Evolutionary conservation across 192 early-diverging fungal species (phyloP).

Genomic region (Entophlyctis helioformis): DNA sequence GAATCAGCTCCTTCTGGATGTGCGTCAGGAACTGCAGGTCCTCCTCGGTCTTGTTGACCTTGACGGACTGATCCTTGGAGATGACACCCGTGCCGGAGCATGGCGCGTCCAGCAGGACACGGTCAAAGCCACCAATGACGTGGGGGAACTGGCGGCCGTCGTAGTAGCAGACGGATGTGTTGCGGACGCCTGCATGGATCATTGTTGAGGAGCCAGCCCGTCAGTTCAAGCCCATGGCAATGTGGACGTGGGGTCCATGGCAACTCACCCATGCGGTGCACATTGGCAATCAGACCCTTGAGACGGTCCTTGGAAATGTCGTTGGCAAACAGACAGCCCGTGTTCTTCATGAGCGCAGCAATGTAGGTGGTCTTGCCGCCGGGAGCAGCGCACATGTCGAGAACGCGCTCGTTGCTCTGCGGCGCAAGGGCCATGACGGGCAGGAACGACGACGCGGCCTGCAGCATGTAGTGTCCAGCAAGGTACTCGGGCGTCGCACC

Average conservation of each 20-base stretch:
- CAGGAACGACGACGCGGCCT: constrained; percentile 94
- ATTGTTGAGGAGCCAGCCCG: no score
- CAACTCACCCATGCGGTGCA: constrained; percentile 81
- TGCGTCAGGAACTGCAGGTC: constrained; percentile 89
- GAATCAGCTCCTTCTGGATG: constrained; percentile 90
- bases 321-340: constrained; percentile 93
- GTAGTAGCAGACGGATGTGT: constrained; percentile 87
- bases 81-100: constrained; percentile 98
- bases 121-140: constrained; percentile 95
- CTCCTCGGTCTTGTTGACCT: constrained; percentile 83
- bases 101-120: constrained; percentile 95
- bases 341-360: constrained; percentile 87
- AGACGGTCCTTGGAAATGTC: constrained; percentile 90
- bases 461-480: constrained; percentile 98
- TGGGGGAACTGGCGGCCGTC: constrained; percentile 96
- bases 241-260: no score
- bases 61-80: constrained; percentile 92
- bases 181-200: no score
- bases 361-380: constrained; percentile 98
- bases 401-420: constrained; percentile 82
- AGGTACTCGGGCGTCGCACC: constrained; percentile 98
- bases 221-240: no score
- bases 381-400: constrained; percentile 97
- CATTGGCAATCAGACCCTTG: constrained; percentile 83
- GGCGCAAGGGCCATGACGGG: constrained; percentile 94